Base-by-base conservation (phyloP, 1,284 basidiomycete genomes). In the Microbotryum intermedium region DNA sequence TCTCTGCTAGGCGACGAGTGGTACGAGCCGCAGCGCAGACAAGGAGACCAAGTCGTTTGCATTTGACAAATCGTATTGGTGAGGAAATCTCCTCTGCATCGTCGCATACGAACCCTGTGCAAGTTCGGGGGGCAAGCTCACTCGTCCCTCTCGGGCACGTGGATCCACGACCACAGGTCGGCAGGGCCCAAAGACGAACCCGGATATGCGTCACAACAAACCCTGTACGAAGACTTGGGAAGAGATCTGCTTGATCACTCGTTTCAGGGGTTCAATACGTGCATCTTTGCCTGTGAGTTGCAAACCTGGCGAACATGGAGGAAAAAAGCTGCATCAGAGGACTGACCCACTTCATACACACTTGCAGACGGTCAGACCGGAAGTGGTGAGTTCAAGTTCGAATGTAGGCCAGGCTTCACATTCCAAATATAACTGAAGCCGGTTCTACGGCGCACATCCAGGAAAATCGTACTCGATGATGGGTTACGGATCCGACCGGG, bases 401-500 rank as follows among this genome's bases (percentile, higher is more conserved):
- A 18, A 13, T 10, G n/a, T n/a, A n/a, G n/a, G n/a, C 13, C 6
- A 26, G 39, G 5, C 7, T 11, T 54, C 54, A 9, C 30, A 39
- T 59, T 53, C n/a, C 16, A 48, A 55, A 29, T 25, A 21, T 51
- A 62, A 9, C 7, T 13, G 28, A 6, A 5, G 30, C 53, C 48
- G 53, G 52, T 53, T n/a, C 42, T 42, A 16, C 10, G 23, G 6
- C n/a, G 8, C 13, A 28, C 16, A 1, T 21, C 43, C 55, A 64
- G 69, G 69, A n/a, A 70, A 71, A 30, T 69, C 67, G 8, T 71
- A 71, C 60, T 69, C 91, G 80, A 97, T 97, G 92, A 95, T 95
- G 92, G 92, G 93, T 72, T 97, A 98, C 74, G 94, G 94, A 23
- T 80, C 84, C 55, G 95, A 97, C 80, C 95, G 95, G 77, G 94